phyloP scores from a whole-genome alignment of 208 protist species.

The Acanthamoeba culbertsoni region DNA sequence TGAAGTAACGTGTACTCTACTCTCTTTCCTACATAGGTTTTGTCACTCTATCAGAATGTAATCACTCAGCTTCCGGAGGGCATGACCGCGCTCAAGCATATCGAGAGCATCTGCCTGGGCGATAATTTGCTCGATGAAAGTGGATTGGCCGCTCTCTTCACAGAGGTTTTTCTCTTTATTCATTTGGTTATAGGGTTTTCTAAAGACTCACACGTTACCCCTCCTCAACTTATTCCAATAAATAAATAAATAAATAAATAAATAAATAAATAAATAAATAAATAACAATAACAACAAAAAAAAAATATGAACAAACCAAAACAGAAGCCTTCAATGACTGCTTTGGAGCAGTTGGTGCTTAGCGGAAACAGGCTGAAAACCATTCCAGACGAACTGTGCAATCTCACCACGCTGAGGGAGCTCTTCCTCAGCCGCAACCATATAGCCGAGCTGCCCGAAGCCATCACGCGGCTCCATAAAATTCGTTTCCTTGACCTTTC shows the following conservation, averaged over 20 bases:
- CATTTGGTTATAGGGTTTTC: neutral
- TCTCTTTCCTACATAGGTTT: neutral
- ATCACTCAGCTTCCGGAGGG: neutral
- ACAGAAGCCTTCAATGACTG: neutral
- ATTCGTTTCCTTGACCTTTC: slow-evolving; percentile 20
- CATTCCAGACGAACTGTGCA: slow-evolving; percentile 52
- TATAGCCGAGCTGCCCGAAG: neutral
- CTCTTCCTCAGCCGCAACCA: slow-evolving; percentile 38
- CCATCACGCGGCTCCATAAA: neutral
- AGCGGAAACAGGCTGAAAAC: slow-evolving; percentile 21
- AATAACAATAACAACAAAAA: too few species aligned
- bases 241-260: too few species aligned
- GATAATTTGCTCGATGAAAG: slow-evolving; percentile 49
- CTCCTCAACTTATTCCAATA: neutral
- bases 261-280: too few species aligned
- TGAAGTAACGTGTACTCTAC: neutral
- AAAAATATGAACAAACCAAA: too few species aligned
- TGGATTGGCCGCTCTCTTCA: neutral
- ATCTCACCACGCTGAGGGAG: slow-evolving; percentile 19
- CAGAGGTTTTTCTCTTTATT: neutral
- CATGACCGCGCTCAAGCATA: neutral
- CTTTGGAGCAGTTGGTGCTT: slow-evolving; percentile 46
- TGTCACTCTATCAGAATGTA: slow-evolving; percentile 30
- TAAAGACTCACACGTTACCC: neutral
- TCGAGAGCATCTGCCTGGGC: slow-evolving; percentile 29